Conservation (phyloP, 1,284 basidiomycete species). For the Cryptococcus floricola region DNA sequence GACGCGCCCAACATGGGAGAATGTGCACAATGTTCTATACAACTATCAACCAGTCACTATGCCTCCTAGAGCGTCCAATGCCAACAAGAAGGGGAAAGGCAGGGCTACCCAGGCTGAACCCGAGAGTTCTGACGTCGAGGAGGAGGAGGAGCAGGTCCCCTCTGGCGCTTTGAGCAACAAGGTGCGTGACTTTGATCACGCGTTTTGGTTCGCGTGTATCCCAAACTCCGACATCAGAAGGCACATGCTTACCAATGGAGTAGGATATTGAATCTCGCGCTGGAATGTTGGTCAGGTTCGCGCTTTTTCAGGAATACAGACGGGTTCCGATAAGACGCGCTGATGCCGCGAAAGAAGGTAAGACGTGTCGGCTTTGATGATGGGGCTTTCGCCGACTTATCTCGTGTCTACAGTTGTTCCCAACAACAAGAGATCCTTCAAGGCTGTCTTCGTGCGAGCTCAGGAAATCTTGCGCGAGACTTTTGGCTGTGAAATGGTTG, state of each 20-base stretch:
- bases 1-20: neutral
- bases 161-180: neutral
- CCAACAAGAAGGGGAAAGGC: neutral
- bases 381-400: neutral
- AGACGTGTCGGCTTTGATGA: constrained; percentile 6
- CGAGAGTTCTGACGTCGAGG: neutral
- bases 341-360: constrained; percentile 32
- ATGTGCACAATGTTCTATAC: neutral
- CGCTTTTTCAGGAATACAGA: constrained; percentile 43
- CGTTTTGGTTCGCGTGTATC: neutral
- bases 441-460: constrained; percentile 27
- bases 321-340: constrained; percentile 31
- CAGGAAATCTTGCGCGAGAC: constrained; percentile 26
- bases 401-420: constrained; percentile 26
- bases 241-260: neutral
- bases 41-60: neutral
- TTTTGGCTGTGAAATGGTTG: constrained; percentile 46
- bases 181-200: neutral
- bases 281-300: constrained; percentile 36
- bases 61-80: neutral
- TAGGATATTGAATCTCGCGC: constrained; percentile 34
- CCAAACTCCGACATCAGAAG: neutral
- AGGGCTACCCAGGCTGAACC: neutral
- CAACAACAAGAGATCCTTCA: constrained; percentile 23
- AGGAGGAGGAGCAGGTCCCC: neutral